Evolutionary conservation across 805 yeast species (phyloP).

Genomic region (Kazachstania kunashirensis): DNA sequence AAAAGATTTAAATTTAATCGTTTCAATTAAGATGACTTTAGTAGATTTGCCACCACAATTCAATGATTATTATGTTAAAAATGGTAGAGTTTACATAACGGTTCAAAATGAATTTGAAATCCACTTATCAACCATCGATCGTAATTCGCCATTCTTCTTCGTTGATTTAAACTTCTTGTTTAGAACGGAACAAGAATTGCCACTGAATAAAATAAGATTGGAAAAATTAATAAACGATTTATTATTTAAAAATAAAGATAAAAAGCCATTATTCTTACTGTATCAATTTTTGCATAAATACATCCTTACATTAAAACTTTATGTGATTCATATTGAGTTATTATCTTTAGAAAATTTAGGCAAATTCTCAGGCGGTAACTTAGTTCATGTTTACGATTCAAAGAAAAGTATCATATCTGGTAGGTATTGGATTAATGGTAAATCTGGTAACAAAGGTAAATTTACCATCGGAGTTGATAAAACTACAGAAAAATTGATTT

Average conservation of each 20-base stretch:
- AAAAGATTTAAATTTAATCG: conserved; percentile 57
- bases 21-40: conserved; percentile 67
- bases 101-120: conserved; percentile 60
- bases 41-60: conserved; percentile 58
- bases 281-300: conserved; percentile 29
- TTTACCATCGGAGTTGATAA: conserved; percentile 25
- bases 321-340: conserved; percentile 26
- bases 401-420: conserved; percentile 26
- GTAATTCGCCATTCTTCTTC: conserved; percentile 60
- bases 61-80: conserved; percentile 50
- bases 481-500: conserved; percentile 15
- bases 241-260: conserved; percentile 21
- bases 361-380: conserved; percentile 28
- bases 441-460: conserved; percentile 23
- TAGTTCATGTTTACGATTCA: conserved; percentile 27
- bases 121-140: conserved; percentile 67
- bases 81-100: conserved; percentile 67
- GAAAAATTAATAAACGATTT: conserved; percentile 29
- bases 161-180: conserved; percentile 67
- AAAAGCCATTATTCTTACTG: conserved; percentile 21
- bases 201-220: conserved; percentile 21
- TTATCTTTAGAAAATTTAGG: conserved; percentile 21
- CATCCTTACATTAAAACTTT: conserved; percentile 26
- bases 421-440: conserved; percentile 28
- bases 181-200: conserved; percentile 13